These are phyloP conservation scores for Cladosporium sp. DNA, from an alignment of 2,329 filamentous ascomycete genomes.

Conservation along the genomic window DNA sequence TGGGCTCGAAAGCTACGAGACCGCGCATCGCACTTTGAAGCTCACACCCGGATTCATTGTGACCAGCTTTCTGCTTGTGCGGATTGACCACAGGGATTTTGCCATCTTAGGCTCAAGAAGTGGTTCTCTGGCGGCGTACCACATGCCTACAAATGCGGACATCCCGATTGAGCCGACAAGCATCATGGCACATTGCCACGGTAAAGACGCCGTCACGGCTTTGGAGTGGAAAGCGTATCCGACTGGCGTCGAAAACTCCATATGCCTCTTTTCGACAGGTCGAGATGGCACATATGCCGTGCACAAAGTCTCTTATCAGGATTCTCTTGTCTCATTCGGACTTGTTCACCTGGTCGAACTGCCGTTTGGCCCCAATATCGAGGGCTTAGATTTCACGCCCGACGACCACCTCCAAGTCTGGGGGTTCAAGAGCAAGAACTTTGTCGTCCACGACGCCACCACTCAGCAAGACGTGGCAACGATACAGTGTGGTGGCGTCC, in stretches of 20 bases:
- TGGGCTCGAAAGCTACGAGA: not conserved
- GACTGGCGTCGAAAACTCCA: constrained; percentile 29
- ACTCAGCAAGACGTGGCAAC: constrained; percentile 61
- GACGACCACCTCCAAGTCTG: constrained; percentile 60
- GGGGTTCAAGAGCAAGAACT: constrained; percentile 73
- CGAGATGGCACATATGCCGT: constrained; percentile 72
- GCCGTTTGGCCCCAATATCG: constrained; percentile 69
- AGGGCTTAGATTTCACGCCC: constrained; percentile 58
- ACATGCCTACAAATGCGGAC: not conserved
- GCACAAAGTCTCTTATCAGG: constrained; percentile 34
- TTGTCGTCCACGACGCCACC: constrained; percentile 75
- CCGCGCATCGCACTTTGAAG: constrained; percentile 2
- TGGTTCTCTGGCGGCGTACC: constrained; percentile 45
- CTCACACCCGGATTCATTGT: constrained; percentile 43
- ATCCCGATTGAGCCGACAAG: not conserved
- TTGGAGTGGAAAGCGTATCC: constrained; percentile 39
- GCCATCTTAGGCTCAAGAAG: constrained; percentile 49
- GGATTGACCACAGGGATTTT: not conserved
- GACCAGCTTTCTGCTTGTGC: constrained; percentile 39
- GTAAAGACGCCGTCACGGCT: constrained; percentile 61
- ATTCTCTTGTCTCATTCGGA: constrained; percentile 33
- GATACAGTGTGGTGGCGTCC: constrained; percentile 77
- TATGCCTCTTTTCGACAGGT: constrained; percentile 60
- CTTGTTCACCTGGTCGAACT: constrained; percentile 63
- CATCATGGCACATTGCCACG: constrained; percentile 32